These are phyloP conservation scores for Lichtheimia ornata DNA, from an alignment of 371 early-diverging fungal species.

Conservation along the genomic window DNA sequence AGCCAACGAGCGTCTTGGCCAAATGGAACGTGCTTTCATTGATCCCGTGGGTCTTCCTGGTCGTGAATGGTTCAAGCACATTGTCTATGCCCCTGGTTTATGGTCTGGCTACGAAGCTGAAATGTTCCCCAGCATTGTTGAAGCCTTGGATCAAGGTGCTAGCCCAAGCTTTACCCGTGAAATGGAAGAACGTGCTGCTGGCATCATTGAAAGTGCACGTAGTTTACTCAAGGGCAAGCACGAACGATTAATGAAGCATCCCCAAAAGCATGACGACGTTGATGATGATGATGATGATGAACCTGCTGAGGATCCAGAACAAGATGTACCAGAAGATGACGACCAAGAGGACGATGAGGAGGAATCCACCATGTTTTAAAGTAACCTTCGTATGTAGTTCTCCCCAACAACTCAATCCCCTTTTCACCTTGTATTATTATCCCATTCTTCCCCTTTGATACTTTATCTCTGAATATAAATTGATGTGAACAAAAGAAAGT, in stretches of 20 bases:
- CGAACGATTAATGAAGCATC: background rate
- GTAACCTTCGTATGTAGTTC: too few species aligned
- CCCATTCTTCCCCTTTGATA: too few species aligned
- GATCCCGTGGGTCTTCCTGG: conserved; percentile 51
- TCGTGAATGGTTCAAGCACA: conserved; percentile 59
- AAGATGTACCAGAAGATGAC: too few species aligned
- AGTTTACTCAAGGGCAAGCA: conserved; percentile 13
- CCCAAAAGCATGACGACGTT: background rate
- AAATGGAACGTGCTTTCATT: conserved; percentile 52
- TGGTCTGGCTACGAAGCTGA: conserved; percentile 40
- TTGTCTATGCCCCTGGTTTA: conserved; percentile 47
- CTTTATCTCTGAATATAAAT: too few species aligned
- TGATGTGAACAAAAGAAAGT: too few species aligned
- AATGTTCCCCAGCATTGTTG: conserved; percentile 42
- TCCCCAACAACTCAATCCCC: too few species aligned
- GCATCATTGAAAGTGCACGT: conserved; percentile 16
- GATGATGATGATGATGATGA: conserved; percentile 10
- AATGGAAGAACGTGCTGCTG: conserved; percentile 22
- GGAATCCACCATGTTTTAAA: too few species aligned
- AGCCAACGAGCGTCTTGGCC: conserved; percentile 40
- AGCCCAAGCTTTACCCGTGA: conserved; percentile 18
- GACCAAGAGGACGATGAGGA: too few species aligned
- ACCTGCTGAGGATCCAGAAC: conserved; percentile 1
- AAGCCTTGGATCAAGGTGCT: conserved; percentile 37
- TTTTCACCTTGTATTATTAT: too few species aligned